Conservation (phyloP, 176 grass and related monocot species). For the Puya raimondii region DNA sequence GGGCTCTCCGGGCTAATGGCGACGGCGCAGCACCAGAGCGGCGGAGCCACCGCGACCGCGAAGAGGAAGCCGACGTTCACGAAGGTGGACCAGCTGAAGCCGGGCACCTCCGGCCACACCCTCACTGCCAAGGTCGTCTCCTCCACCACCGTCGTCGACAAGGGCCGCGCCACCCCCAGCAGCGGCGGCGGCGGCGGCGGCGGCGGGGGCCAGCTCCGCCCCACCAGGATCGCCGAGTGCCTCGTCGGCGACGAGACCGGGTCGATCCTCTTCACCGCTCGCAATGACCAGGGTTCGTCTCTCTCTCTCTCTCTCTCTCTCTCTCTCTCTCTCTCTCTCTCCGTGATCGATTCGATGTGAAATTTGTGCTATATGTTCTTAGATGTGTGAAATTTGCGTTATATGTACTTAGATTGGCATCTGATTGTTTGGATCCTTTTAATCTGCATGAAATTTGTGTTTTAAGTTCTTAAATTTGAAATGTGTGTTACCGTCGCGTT, state of each 20-base stretch:
- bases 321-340: too few species aligned
- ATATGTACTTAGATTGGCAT: background rate
- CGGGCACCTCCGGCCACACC: slow-evolving; percentile 76
- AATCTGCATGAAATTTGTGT: too few species aligned
- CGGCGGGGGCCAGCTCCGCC: slow-evolving; percentile 7
- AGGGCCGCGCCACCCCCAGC: slow-evolving; percentile 35
- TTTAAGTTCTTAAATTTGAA: too few species aligned
- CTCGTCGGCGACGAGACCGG: slow-evolving; percentile 81
- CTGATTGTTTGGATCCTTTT: too few species aligned
- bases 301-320: background rate
- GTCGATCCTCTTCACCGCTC: slow-evolving; percentile 64
- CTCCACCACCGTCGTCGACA: slow-evolving; percentile 55
- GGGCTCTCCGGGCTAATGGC: slow-evolving; percentile 6
- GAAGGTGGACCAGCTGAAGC: slow-evolving; percentile 75
- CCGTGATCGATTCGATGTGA: background rate
- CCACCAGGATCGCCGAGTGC: slow-evolving; percentile 67
- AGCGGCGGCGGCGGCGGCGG: background rate
- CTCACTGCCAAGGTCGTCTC: slow-evolving; percentile 61
- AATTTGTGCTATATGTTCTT: background rate
- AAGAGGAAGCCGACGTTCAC: slow-evolving; percentile 69
- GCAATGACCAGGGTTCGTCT: slow-evolving; percentile 71
- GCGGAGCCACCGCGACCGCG: slow-evolving; percentile 8
- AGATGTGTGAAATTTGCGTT: background rate
- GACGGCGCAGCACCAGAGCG: slow-evolving; percentile 15
- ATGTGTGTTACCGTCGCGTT: too few species aligned